Conservation (phyloP, 2,329 filamentous ascomycete genomes). For the Arthrobotrys sphaeroides region DNA sequence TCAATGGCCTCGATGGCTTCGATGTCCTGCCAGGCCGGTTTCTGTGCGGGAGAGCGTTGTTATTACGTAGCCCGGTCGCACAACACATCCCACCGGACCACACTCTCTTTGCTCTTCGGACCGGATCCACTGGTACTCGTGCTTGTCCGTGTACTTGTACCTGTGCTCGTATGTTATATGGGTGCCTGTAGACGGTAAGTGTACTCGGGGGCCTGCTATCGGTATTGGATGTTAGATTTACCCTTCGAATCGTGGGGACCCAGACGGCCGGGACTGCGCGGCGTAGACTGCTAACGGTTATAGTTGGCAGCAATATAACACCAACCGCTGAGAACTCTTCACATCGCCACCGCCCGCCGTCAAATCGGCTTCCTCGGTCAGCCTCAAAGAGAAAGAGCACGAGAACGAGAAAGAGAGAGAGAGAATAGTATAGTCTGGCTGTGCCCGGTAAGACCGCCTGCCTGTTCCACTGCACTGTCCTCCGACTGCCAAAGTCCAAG, state of each 20-base stretch:
- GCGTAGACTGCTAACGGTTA: too few relatives aligned
- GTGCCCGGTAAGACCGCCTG: background rate
- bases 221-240: background rate
- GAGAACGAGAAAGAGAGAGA: too few relatives aligned
- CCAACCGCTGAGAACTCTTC: background rate
- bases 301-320: background rate
- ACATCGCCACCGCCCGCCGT: background rate
- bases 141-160: too few relatives aligned
- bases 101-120: background rate
- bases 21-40: background rate
- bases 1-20: too few relatives aligned
- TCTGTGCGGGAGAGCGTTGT: background rate
- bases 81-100: slow-evolving; percentile 16
- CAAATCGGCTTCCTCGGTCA: slow-evolving; percentile 1
- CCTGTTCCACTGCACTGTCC: slow-evolving; percentile 12
- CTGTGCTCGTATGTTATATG: too few relatives aligned
- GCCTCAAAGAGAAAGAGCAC: background rate
- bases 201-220: too few relatives aligned
- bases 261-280: slow-evolving; percentile 1
- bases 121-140: slow-evolving; percentile 10
- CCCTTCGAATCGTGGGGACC: background rate
- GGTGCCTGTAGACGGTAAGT: too few relatives aligned
- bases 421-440: background rate
- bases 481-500: slow-evolving; percentile 38
- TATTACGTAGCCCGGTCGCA: slow-evolving; percentile 21